Evolutionary conservation across 2,329 filamentous ascomycete species (phyloP), one percentile per base, ranked within the genome.

Genomic region (Ophiosphaerella herpotricha): DNA sequence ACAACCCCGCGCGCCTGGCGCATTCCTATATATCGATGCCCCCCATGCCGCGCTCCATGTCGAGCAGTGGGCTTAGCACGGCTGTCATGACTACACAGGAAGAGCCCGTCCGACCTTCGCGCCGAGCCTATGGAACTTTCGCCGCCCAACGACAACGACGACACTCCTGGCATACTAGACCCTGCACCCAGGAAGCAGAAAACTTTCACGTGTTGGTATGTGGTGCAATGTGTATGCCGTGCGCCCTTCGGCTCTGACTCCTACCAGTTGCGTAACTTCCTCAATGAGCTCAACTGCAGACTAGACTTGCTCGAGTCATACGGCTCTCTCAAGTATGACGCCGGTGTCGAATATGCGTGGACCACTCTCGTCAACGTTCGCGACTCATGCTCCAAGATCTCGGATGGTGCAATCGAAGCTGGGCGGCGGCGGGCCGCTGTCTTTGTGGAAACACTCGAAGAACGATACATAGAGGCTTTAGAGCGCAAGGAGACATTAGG

Each of bases 361-460:
- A 81, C 86, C 13, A 96, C 92, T 0, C 79, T 99, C 1, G 88
- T 93, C 66, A 86, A 90, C 7, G 92, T 99, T 23, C 86, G 92
- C 54, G 87, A 91, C 59, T 85, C 91, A 63, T 99, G 94, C 74
- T 91, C 90, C 34, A 86, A 92, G 57, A 91, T 93, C 16, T 95
- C 92, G 1, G 93, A 91, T 55, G 93, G 94, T 68, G 84, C 97
- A 39, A 85, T 97, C 60, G 94, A 91, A 48, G 90, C 89, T 33
- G 92, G 94, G 18, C 87, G 90, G 44, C 85, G 90, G 57, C 84
- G 91, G 53, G 85, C 95, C 52, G 89, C 90, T 57, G 85, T 97
- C 50, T 87, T 97, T 77, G 91, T 99, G 31, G 93, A 97, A 64
- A 96, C 91, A 0, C 79, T 99, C 12, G 94, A 99, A 73, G 82